Conservation (phyloP, 805 yeast genomes). For the Candida ulmi region DNA sequence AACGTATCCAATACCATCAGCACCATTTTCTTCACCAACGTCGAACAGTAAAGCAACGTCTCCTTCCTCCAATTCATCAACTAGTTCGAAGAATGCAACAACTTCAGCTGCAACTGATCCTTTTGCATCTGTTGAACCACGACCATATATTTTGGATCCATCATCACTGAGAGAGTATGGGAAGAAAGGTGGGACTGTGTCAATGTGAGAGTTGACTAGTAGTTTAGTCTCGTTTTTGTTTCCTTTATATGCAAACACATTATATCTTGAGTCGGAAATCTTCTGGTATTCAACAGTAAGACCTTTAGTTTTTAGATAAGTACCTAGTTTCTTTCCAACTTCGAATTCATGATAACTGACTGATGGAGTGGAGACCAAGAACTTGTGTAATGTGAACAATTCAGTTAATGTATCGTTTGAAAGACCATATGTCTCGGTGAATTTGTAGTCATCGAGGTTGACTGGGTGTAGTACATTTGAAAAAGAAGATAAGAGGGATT, state of each 20-base stretch:
- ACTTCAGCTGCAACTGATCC: conserved; percentile 59
- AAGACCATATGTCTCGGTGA: neutral
- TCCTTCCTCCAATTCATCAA: conserved; percentile 39
- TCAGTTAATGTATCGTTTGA: conserved; percentile 1
- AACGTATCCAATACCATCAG: conserved; percentile 50
- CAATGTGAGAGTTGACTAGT: conserved; percentile 55
- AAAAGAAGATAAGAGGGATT: neutral
- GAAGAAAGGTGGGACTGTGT: conserved; percentile 62
- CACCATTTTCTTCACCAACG: conserved; percentile 59
- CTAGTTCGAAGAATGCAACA: conserved; percentile 42
- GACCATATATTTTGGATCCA: conserved; percentile 48
- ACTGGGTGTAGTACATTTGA: neutral
- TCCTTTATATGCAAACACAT: conserved; percentile 53
- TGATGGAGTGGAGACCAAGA: conserved; percentile 10
- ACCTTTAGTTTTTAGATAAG: conserved; percentile 3
- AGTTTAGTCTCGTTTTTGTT: conserved; percentile 36
- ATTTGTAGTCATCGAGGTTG: neutral
- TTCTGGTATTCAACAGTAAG: conserved; percentile 40
- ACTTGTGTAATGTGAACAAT: conserved; percentile 8
- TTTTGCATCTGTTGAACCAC: conserved; percentile 65
- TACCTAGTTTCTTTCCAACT: conserved; percentile 2
- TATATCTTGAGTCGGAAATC: conserved; percentile 32
- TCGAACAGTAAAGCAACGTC: conserved; percentile 54
- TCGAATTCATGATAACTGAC: conserved; percentile 7
- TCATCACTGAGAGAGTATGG: conserved; percentile 35